Percentiles rank a stretch among this genome's conserved stretches.
Evolutionary conservation across 495 filamentous ascomycete species (phyloP).

Genomic region (Podospora pseudocomata): DNA sequence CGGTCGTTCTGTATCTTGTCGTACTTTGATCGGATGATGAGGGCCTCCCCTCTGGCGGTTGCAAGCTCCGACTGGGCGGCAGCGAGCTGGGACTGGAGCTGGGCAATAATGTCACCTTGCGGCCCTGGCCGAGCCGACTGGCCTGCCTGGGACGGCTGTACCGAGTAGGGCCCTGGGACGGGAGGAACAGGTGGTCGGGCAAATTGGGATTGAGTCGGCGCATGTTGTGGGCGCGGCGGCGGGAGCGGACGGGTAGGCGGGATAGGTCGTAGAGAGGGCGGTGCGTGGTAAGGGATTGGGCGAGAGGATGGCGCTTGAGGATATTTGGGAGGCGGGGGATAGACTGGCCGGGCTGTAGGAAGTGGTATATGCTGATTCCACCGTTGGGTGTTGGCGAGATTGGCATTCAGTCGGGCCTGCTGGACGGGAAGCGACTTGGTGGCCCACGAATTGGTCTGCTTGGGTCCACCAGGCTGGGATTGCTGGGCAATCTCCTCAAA

Average conservation of each 20-base stretch:
- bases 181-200: constrained; percentile 15
- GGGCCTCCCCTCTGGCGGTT: constrained; percentile 47
- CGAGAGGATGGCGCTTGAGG: neutral
- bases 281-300: constrained; percentile 11
- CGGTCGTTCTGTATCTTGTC: constrained; percentile 38
- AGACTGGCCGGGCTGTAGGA: constrained; percentile 17
- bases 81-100: constrained; percentile 33
- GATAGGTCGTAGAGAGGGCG: constrained; percentile 21
- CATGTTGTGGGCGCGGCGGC: constrained; percentile 8
- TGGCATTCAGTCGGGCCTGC: constrained; percentile 13
- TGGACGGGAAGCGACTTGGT: constrained; percentile 17
- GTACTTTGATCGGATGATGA: constrained; percentile 51
- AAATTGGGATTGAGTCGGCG: constrained; percentile 24
- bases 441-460: neutral
- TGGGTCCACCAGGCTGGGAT: neutral
- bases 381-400: constrained; percentile 22
- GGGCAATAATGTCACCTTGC: constrained; percentile 25
- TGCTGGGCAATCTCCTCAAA: constrained; percentile 25
- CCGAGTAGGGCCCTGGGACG: constrained; percentile 14
- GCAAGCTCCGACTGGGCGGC: constrained; percentile 43
- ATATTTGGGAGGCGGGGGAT: neutral
- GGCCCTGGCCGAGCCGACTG: constrained; percentile 10
- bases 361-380: constrained; percentile 24
- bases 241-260: constrained; percentile 20
- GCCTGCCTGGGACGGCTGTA: constrained; percentile 18